Evolutionary conservation across 495 filamentous ascomycete species (phyloP), one percentile per base, ranked within the genome.

Genomic region (Apodospora peruviana): DNA sequence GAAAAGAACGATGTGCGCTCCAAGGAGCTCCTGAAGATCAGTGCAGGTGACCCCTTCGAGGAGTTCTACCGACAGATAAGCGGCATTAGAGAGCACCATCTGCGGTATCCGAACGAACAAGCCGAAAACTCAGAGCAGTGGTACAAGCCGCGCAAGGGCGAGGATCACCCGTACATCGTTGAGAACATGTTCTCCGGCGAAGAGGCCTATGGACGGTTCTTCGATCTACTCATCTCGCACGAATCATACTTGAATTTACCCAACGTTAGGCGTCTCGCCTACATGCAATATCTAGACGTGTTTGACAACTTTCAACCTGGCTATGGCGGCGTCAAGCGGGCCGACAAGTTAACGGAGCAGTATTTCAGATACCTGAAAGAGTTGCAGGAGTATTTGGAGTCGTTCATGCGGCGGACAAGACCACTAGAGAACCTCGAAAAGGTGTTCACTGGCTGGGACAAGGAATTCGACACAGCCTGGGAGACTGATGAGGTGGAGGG

Each of bases 121-220:
- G 87, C 94, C 22, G 94, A 97, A 65, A 96, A 97, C 60, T 81
- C 96, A 11, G 93, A 98, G 70, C 77, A 83, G 48, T 88, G 90
- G 49, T 97, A 98, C 68, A 86, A 88, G 68, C 84, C 83, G 35
- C 80, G 76, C 43, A 72, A 64, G 24, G 60, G 59, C 12, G 79
- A 80, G 23, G 76, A 83, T 5, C 83, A 85, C 29, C 88, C 90
- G 1, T 77, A 75, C 53, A 81, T 91, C 39, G 82, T 96, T 46
- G 90, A 96, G 55, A 81, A 77, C 45, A 86, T 96, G 84, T 98
- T 97, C 62, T 93, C 89, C 1, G 94, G 93, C 17, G 93, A 97
- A 68, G 93, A 98, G 65, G 82, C 83, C 2, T 95, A 84, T 57
- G 93, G 93, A 21, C 84, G 88, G 47, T 97, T 85, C 62, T 82